These are phyloP conservation scores for Penicillium paneum DNA, from an alignment of 2,329 filamentous ascomycete species.

Conservation along the genomic window DNA sequence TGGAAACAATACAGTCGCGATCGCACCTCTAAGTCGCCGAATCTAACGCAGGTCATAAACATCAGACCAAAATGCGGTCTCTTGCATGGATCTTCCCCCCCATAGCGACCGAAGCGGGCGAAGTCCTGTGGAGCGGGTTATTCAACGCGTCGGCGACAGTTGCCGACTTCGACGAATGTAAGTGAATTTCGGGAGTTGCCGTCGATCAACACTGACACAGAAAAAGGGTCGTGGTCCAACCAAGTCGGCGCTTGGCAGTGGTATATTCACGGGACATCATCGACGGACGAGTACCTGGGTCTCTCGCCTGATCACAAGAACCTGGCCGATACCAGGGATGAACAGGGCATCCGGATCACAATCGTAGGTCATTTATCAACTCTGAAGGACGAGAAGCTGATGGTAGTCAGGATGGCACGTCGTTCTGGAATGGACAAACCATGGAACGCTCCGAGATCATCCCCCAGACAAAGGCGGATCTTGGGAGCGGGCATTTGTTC, in stretches of 20 bases:
- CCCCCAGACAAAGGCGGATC: conserved; percentile 63
- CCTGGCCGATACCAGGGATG: conserved; percentile 59
- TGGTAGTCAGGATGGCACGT: conserved; percentile 26
- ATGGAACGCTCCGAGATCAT: conserved; percentile 75
- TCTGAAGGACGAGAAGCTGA: neutral
- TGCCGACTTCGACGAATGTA: conserved; percentile 28
- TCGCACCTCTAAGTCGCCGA: neutral
- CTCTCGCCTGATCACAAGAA: conserved; percentile 62
- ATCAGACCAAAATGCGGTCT: neutral
- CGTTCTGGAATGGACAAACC: conserved; percentile 68
- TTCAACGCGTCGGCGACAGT: conserved; percentile 26
- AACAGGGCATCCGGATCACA: conserved; percentile 66
- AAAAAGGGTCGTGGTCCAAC: conserved; percentile 62
- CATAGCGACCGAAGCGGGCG: conserved; percentile 17
- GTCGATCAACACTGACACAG: neutral
- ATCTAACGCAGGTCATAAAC: neutral
- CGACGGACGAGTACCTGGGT: conserved; percentile 56
- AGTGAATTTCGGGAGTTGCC: too few relatives aligned
- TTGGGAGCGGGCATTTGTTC: conserved; percentile 64
- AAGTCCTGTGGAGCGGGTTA: conserved; percentile 28
- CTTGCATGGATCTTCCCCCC: conserved; percentile 3
- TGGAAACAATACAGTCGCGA: too few relatives aligned
- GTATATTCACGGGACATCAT: conserved; percentile 66
- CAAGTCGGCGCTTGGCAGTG: conserved; percentile 70
- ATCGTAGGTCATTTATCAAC: conserved; percentile 50